Conservation (phyloP, 805 yeast species). For the Saturnispora dispora region DNA sequence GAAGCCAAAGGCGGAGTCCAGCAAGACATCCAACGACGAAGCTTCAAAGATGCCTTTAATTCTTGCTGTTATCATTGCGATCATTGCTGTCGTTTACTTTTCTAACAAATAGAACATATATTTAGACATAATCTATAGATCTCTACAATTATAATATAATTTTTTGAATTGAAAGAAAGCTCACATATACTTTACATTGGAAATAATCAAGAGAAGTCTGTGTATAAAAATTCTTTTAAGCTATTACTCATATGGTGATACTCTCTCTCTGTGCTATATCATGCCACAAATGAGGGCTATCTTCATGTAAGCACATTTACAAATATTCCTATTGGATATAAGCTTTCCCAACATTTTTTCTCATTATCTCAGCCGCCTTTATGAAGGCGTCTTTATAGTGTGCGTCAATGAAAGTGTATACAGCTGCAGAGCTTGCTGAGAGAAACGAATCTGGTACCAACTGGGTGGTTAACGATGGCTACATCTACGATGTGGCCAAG, state of each 20-base stretch:
- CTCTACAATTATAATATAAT: not conserved
- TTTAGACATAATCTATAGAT: not conserved
- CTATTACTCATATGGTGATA: no score
- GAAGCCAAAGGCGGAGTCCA: conserved; percentile 14
- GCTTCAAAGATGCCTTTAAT: conserved; percentile 25
- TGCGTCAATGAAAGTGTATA: not conserved
- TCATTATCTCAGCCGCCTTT: not conserved
- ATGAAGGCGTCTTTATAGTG: not conserved
- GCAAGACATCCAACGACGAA: conserved; percentile 16
- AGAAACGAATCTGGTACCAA: conserved; percentile 68
- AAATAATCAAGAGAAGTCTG: no score
- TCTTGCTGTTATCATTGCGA: conserved; percentile 29
- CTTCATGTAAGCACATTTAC: not conserved
- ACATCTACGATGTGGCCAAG: conserved; percentile 65
- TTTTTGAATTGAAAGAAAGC: no score
- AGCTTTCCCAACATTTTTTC: not conserved
- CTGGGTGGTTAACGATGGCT: conserved; percentile 79
- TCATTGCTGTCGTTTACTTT: conserved; percentile 38
- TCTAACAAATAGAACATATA: conserved; percentile 14
- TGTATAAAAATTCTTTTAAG: no score
- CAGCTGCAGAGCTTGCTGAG: conserved; percentile 56
- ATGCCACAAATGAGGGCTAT: no score
- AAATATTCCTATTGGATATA: not conserved
- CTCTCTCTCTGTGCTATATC: no score
- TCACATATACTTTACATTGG: no score